Conservation (phyloP, 441 rosid species). For the Pelargonium myrrhifolium region DNA sequence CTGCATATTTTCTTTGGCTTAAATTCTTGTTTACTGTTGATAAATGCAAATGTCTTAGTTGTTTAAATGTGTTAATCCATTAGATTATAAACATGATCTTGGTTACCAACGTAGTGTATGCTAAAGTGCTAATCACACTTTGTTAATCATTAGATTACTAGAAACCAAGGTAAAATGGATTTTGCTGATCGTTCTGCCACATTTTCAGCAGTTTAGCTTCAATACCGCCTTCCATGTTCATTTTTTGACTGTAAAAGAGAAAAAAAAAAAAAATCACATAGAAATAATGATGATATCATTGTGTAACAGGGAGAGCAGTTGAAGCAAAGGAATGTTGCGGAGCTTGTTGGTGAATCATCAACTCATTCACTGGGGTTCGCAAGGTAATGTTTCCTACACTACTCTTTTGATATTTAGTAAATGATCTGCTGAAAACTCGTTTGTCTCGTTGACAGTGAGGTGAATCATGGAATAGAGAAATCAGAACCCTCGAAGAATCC, state of each 20-base stretch:
- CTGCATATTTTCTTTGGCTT: background rate
- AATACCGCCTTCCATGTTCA: background rate
- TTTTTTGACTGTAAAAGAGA: background rate
- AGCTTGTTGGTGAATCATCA: conserved; percentile 47
- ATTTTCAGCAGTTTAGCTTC: background rate
- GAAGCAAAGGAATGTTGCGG: conserved; percentile 39
- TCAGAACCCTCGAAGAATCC: conserved; percentile 42
- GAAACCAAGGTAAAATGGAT: background rate
- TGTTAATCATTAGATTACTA: background rate
- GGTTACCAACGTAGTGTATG: background rate
- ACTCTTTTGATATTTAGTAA: conserved; percentile 3
- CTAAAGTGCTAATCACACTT: background rate
- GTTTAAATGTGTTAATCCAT: background rate
- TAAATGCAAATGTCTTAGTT: background rate
- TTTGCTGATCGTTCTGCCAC: background rate
- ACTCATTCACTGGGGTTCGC: conserved; percentile 32
- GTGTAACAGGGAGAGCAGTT: conserved; percentile 74
- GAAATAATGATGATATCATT: background rate
- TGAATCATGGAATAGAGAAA: conserved; percentile 44
- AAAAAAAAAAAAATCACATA: background rate
- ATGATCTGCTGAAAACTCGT: conserved; percentile 19
- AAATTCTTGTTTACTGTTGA: background rate
- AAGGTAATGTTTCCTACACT: conserved; percentile 29
- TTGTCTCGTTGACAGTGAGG: conserved; percentile 23
- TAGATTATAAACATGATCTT: no score